Conservation (phyloP, 2,329 filamentous ascomycete species). For the Parastagonospora avenae region DNA sequence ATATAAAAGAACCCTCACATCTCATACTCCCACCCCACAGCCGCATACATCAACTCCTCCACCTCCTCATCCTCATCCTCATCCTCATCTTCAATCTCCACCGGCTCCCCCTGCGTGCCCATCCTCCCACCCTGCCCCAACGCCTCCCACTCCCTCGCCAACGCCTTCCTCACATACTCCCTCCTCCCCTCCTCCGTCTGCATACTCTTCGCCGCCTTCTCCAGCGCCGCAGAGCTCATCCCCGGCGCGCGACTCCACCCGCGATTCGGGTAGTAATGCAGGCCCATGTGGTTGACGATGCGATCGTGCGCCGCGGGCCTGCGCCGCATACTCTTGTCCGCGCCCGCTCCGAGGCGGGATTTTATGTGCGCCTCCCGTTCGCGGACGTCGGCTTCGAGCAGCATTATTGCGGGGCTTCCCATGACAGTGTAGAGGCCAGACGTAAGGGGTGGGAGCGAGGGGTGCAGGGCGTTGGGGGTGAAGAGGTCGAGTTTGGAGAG, state of each 20-base stretch:
- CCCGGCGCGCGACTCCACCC: constrained; percentile 7
- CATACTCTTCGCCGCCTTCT: constrained; percentile 22
- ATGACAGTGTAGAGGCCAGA: constrained; percentile 23
- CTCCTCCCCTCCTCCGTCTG: constrained; percentile 18
- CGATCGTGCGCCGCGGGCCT: constrained; percentile 24
- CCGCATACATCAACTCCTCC: too few species aligned
- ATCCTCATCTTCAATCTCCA: neutral
- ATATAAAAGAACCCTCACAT: too few species aligned
- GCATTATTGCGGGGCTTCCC: constrained; percentile 28
- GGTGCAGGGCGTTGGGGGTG: constrained; percentile 36
- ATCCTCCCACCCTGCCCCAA: constrained; percentile 10
- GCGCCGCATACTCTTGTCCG: constrained; percentile 8
- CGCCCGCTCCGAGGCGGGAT: constrained; percentile 13
- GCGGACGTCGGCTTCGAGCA: constrained; percentile 27
- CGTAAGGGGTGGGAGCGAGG: constrained; percentile 25
- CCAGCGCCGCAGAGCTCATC: neutral
- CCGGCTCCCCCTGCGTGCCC: neutral
- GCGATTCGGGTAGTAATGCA: constrained; percentile 6
- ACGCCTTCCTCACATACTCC: constrained; percentile 18
- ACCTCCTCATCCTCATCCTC: too few species aligned
- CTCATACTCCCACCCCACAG: too few species aligned
- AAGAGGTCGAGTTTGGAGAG: constrained; percentile 42
- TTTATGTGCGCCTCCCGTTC: constrained; percentile 25
- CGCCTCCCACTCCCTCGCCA: constrained; percentile 23
- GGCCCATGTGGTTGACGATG: constrained; percentile 25